These are phyloP conservation scores for Sordaria brevicollis DNA, from an alignment of 495 filamentous ascomycete species.

Conservation along the genomic window DNA sequence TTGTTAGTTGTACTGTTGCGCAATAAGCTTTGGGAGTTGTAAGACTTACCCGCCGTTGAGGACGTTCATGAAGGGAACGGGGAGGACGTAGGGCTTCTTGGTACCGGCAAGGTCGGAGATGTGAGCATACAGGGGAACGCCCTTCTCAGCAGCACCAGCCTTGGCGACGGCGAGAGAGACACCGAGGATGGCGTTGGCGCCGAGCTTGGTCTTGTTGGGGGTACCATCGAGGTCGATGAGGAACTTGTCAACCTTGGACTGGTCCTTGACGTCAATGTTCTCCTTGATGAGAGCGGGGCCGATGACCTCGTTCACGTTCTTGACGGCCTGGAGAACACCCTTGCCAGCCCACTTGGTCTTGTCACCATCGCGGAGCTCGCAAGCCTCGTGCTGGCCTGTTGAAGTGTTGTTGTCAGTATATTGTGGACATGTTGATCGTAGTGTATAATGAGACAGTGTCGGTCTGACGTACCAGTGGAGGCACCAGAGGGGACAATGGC, in stretches of 20 bases:
- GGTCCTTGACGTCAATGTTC: slow-evolving; percentile 93
- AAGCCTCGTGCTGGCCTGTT: slow-evolving; percentile 91
- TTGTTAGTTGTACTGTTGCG: slow-evolving; percentile 17
- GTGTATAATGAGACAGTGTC: background rate
- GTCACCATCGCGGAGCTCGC: slow-evolving; percentile 97
- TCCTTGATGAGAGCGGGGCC: slow-evolving; percentile 86
- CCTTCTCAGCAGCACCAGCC: slow-evolving; percentile 97
- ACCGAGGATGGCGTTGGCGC: slow-evolving; percentile 98
- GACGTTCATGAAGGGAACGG: slow-evolving; percentile 99
- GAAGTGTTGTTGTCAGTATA: slow-evolving; percentile 7
- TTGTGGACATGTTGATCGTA: background rate
- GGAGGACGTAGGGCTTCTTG: slow-evolving; percentile 99
- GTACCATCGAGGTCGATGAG: slow-evolving; percentile 94
- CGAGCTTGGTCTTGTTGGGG: slow-evolving; percentile 92
- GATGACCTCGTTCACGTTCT: slow-evolving; percentile 92
- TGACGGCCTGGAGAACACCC: slow-evolving; percentile 91
- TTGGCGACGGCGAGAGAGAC: slow-evolving; percentile 94
- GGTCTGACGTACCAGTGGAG: slow-evolving; percentile 69
- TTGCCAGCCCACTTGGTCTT: slow-evolving; percentile 95
- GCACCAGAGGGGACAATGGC: slow-evolving; percentile 98
- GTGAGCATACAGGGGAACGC: slow-evolving; percentile 93
- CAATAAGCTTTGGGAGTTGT: background rate
- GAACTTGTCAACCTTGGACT: slow-evolving; percentile 85
- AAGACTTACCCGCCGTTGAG: slow-evolving; percentile 77
- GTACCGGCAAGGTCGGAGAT: slow-evolving; percentile 97